Evolutionary conservation across 2,329 filamentous ascomycete genomes (phyloP).

Genomic region (Penicillium sp.): DNA sequence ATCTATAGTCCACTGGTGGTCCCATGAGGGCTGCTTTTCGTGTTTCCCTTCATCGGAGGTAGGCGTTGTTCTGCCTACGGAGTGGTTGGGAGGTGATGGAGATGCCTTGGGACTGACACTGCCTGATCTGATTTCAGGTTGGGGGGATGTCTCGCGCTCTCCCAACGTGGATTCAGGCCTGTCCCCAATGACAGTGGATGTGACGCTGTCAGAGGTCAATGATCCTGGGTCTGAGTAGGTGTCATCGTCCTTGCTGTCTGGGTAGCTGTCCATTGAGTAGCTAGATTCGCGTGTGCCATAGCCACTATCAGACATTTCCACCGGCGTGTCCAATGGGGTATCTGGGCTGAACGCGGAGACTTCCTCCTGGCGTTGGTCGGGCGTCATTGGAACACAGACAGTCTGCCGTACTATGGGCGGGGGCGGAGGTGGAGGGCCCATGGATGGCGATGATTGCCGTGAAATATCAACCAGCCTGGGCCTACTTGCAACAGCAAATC

Average conservation of each 20-base stretch:
- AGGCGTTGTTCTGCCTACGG: conserved; percentile 23
- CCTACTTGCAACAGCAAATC: conserved; percentile 40
- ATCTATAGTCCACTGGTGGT: conserved; percentile 43
- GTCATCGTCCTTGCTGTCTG: conserved; percentile 32
- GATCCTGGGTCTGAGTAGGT: conserved; percentile 30
- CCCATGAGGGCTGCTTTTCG: conserved; percentile 35
- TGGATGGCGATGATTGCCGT: conserved; percentile 35
- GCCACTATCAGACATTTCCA: conserved; percentile 39
- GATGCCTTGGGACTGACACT: conserved; percentile 24
- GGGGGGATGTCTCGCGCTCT: conserved; percentile 19
- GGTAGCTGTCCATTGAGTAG: conserved; percentile 29
- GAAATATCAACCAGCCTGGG: conserved; percentile 44
- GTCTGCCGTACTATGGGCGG: conserved; percentile 24
- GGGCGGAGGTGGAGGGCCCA: conserved; percentile 10
- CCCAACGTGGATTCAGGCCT: conserved; percentile 22
- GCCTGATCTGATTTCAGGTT: conserved; percentile 27
- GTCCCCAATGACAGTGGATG: conserved; percentile 30
- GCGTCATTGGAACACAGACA: conserved; percentile 36
- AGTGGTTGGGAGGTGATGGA: conserved; percentile 17
- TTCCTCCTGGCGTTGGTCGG: conserved; percentile 38
- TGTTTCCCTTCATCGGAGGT: conserved; percentile 32
- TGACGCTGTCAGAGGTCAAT: conserved; percentile 29
- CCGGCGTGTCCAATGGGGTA: conserved; percentile 40
- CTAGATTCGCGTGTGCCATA: conserved; percentile 35
- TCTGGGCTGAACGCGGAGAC: conserved; percentile 45